These are phyloP conservation scores for Trifolium subterraneum DNA, from an alignment of 306 rosid species.

Conservation along the genomic window DNA sequence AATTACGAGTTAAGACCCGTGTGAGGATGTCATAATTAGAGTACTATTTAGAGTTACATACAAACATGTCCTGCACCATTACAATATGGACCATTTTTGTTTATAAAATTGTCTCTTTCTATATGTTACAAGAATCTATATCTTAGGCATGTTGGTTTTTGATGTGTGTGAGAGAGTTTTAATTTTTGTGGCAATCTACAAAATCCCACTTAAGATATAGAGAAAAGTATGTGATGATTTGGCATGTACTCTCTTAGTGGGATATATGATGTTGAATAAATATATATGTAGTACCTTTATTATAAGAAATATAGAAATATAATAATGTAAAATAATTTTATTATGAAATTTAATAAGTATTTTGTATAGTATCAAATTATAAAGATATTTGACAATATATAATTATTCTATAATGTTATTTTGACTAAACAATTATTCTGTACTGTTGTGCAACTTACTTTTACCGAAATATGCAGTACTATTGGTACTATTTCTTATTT, in stretches of 20 bases:
- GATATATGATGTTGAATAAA: slow-evolving; percentile 41
- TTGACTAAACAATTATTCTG: no score
- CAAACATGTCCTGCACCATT: slow-evolving; percentile 47
- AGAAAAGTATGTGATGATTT: slow-evolving; percentile 41
- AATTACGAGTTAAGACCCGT: slow-evolving; percentile 34
- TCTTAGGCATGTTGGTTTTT: slow-evolving; percentile 43
- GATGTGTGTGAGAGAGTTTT: slow-evolving; percentile 38
- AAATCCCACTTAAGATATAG: slow-evolving; percentile 51
- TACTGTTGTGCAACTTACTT: no score
- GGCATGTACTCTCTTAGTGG: slow-evolving; percentile 38
- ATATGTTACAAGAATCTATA: slow-evolving; percentile 57
- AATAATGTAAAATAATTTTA: no score
- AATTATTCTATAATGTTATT: no score
- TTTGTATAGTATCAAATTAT: no score
- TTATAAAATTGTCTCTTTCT: slow-evolving; percentile 52
- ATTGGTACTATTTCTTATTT: no score
- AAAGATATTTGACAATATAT: no score
- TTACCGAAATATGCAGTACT: no score
- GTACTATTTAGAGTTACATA: slow-evolving; percentile 28
- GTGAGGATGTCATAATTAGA: slow-evolving; percentile 57
- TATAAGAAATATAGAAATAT: no score
- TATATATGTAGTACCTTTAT: slow-evolving; percentile 1
- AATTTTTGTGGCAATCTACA: slow-evolving; percentile 55
- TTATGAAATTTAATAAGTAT: no score
- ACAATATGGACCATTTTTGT: slow-evolving; percentile 50